Base-by-base conservation (phyloP, 352 stramenopile genomes). In the Phytophthora crassamura region DNA sequence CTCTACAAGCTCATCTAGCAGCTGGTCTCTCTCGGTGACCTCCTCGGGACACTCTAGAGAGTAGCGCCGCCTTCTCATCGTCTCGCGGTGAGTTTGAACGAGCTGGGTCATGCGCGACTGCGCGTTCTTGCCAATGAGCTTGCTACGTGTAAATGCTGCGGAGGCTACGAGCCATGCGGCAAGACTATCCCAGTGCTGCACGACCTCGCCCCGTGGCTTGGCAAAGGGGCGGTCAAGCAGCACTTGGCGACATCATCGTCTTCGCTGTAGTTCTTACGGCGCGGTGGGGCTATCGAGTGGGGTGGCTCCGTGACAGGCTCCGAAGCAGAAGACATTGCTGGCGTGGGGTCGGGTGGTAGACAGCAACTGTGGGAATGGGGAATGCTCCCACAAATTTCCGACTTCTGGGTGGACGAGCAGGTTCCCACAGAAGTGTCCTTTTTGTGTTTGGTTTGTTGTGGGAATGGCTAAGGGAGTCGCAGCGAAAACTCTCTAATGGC, bases 181-280 rank as follows among this genome's bases (percentile, higher is more conserved):
- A 39, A 52, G 1, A n/a, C 5, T 39, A 14, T 49, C 42, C 42
- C 42, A 34, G 16, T 49, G 22, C 22, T 25, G 22, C 45, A 39
- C 39, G 28, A 39, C 14, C 7, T 18, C 28, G 28, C 25, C 25
- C 11, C 30, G 14, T 52, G 30, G 14, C n/a, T 52, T 36, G 15
- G 14, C 45, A 52, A 52, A 52, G 6, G 30, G 45, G n/a, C 45
- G 45, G 30, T 52, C 30, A 36, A 52, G 45, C 45, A 40, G 30
- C 45, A 52, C 45, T 38, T 3, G 14, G 30, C 30, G 14, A 39
- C 30, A 15, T 52, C 45, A 20, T 52, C 45, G 20, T 52, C 28
- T 7, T 28, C 38, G 14, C 28, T 33, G 20, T 34, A 36, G 32
- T 46, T 45, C n/a, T 35, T 46, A 36, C 18, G 22, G 18, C 22